Evolutionary conservation across 2,329 filamentous ascomycete genomes (phyloP), one percentile per base, ranked within the genome.

Genomic region (Phyllosticta citribraziliensis): DNA sequence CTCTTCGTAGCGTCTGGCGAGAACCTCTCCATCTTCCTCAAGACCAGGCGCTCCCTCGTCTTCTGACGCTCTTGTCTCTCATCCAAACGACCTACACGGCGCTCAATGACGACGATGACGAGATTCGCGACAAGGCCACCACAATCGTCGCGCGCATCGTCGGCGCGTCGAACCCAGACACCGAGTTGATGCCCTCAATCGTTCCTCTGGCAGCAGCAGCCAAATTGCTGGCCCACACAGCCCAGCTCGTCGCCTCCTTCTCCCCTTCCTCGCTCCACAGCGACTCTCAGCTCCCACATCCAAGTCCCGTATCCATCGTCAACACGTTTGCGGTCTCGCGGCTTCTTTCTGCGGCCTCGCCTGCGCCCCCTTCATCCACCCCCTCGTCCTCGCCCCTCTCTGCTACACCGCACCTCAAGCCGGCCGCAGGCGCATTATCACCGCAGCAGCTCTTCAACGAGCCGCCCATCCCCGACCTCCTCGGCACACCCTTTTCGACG

Each of bases 41-140:
- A 4, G 5, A 17, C 50, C 47, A 20, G 47, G 52, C 35, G 53
- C 22, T 3, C 19, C 27, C 63, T 6, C 51, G 57, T 1, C 20
- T 64, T 0, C 61, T 68, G 40, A 14, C 57, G 1, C 47, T 70
- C 54, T 67, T 74, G 1, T 64, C 64, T 19, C 64, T 75, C 5
- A 54, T 53, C 57, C 71, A 91, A 5, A 78, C 86, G 47, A 76
- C 93, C 1, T 92, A 94, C 72, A 86, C 91, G 69, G 79, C 85
- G 54, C 80, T 96, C 4, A 88, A 89, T 69, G 94, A 97, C 70
- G 93, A 97, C 70, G 93, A 97, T 69, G 90, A 96, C 64, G 91
- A 97, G 62, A 83, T 97, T 64, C 84, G 93, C 53, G 82, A 87
- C 35, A 72, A 82, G 0, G 87, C 86, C 8, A 82, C 86, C 2